Evolutionary conservation across 164 flowering plant species (phyloP).

Genomic region (Berberis thunbergii): DNA sequence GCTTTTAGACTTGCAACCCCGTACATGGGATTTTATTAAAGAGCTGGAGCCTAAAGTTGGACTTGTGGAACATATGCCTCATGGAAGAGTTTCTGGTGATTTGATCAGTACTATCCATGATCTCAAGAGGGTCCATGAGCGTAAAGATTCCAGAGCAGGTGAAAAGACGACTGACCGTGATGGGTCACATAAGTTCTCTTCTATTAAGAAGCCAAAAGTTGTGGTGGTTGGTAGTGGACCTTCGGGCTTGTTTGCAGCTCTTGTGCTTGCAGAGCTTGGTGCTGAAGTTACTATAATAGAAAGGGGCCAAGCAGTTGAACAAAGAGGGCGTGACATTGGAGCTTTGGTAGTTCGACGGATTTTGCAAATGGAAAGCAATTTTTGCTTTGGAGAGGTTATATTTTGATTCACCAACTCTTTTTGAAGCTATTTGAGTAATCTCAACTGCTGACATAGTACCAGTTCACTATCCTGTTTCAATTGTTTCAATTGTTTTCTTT

Average conservation of each 20-base stretch:
- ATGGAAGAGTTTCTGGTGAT: constrained; percentile 41
- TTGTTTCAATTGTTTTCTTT: too few relatives aligned
- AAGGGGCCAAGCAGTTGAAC: constrained; percentile 93
- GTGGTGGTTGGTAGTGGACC: constrained; percentile 96
- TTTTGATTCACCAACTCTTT: constrained; percentile 14
- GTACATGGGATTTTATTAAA: constrained; percentile 68
- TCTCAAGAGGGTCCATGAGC: constrained; percentile 20
- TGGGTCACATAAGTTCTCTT: too few relatives aligned
- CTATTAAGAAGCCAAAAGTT: constrained; percentile 47
- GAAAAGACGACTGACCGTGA: constrained; percentile 6
- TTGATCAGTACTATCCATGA: constrained; percentile 42
- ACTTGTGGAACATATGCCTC: constrained; percentile 47
- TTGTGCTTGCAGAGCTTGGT: constrained; percentile 94
- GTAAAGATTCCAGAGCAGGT: constrained; percentile 11
- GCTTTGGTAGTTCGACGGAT: constrained; percentile 80
- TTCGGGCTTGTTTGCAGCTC: constrained; percentile 90
- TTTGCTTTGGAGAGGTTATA: constrained; percentile 98
- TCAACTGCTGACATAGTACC: too few relatives aligned
- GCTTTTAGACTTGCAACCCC: constrained; percentile 68
- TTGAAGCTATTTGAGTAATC: too few relatives aligned
- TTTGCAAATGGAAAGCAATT: constrained; percentile 85
- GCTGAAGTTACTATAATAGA: constrained; percentile 88
- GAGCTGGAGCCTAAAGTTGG: constrained; percentile 75
- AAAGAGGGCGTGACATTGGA: constrained; percentile 96
- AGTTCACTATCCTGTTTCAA: too few relatives aligned